These are phyloP conservation scores for Venturia pyrina DNA, from an alignment of 2,329 filamentous ascomycete species.

Conservation along the genomic window DNA sequence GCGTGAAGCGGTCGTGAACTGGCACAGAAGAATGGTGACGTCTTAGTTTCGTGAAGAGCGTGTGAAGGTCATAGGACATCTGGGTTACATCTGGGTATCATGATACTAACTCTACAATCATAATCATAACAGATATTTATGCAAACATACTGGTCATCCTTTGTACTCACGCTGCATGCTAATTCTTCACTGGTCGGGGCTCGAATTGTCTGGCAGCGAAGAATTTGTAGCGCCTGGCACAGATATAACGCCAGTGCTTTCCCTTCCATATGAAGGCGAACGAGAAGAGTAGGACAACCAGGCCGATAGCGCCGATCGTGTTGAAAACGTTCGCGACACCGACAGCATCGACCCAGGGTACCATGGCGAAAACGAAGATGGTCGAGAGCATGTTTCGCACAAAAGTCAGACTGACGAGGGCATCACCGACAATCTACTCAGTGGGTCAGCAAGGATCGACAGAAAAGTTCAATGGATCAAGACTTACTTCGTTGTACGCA, in stretches of 20 bases:
- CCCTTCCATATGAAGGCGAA: conserved; percentile 16
- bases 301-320: conserved; percentile 25
- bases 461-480: conserved; percentile 2
- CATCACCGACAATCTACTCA: conserved; percentile 37
- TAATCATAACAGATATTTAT: background rate
- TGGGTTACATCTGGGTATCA: background rate
- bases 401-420: conserved; percentile 36
- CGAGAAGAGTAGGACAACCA: conserved; percentile 21
- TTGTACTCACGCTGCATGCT: background rate
- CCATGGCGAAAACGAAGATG: conserved; percentile 37
- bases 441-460: conserved; percentile 12
- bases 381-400: conserved; percentile 35
- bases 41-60: background rate
- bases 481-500: conserved; percentile 26
- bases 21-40: background rate
- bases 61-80: background rate
- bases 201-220: conserved; percentile 2
- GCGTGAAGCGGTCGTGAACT: background rate
- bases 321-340: conserved; percentile 32
- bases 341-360: conserved; percentile 30
- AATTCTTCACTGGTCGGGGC: background rate
- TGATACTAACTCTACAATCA: background rate
- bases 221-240: background rate
- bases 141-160: background rate
- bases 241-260: conserved; percentile 12